These are phyloP conservation scores for Geotrichum restrictum DNA, from an alignment of 1,139 yeast genomes.

Conservation along the genomic window DNA sequence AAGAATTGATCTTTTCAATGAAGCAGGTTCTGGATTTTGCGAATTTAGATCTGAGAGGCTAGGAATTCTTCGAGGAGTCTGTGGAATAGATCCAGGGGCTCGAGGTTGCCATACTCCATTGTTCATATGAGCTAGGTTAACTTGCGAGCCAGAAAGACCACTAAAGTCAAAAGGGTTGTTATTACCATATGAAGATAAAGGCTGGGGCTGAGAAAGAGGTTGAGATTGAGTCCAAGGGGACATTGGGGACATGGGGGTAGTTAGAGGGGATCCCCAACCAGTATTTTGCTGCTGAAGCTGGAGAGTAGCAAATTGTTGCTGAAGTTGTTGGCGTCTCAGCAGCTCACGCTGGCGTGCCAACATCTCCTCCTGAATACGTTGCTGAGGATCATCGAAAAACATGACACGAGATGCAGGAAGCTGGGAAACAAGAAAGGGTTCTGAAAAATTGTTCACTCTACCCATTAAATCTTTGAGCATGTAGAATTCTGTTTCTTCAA, in stretches of 20 bases:
- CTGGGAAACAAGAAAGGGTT: slow-evolving; percentile 61
- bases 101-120: slow-evolving; percentile 22
- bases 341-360: slow-evolving; percentile 24
- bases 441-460: slow-evolving; percentile 47
- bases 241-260: slow-evolving; percentile 24
- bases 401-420: slow-evolving; percentile 31
- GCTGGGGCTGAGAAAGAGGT: slow-evolving; percentile 16
- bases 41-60: slow-evolving; percentile 15
- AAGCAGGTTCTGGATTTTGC: neutral
- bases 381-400: slow-evolving; percentile 22
- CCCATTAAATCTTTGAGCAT: slow-evolving; percentile 35
- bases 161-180: slow-evolving; percentile 17
- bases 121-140: slow-evolving; percentile 17
- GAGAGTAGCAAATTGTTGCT: slow-evolving; percentile 24
- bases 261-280: slow-evolving; percentile 22
- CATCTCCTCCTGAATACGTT: slow-evolving; percentile 23
- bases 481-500: slow-evolving; percentile 37
- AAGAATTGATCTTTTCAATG: slow-evolving; percentile 10
- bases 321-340: slow-evolving; percentile 26
- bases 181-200: slow-evolving; percentile 10
- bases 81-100: slow-evolving; percentile 22
- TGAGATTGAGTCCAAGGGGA: slow-evolving; percentile 27
- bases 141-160: slow-evolving; percentile 20
- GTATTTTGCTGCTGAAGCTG: slow-evolving; percentile 21
- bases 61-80: slow-evolving; percentile 22